Evolutionary conservation across 352 stramenopile genomes (phyloP).

Genomic region (Phytophthora idaei): DNA sequence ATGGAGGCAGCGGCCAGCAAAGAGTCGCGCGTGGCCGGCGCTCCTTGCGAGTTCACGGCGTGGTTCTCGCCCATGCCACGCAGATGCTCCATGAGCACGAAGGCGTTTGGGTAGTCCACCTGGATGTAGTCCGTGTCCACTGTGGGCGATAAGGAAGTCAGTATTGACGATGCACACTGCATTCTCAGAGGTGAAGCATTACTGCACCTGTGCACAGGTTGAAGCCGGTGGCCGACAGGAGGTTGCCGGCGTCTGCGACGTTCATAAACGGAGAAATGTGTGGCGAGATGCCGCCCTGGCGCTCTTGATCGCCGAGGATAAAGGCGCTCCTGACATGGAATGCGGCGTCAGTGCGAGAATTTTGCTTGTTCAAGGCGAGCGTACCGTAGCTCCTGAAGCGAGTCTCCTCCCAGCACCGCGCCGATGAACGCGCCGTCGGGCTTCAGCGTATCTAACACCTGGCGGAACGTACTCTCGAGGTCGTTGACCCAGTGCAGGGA

Average conservation of each 20-base stretch:
- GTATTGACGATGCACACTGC: background rate
- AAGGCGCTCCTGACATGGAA: conserved; percentile 79
- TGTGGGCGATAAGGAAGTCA: conserved; percentile 21
- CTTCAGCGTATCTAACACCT: conserved; percentile 91
- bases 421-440: conserved; percentile 97
- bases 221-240: conserved; percentile 94
- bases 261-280: conserved; percentile 97
- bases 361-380: background rate
- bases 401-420: conserved; percentile 95
- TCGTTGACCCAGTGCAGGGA: conserved; percentile 98
- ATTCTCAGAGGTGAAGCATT: background rate
- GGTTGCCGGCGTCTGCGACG: conserved; percentile 93
- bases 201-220: conserved; percentile 88
- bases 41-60: conserved; percentile 69
- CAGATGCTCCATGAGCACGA: conserved; percentile 96
- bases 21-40: conserved; percentile 87
- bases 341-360: conserved; percentile 1
- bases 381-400: conserved; percentile 94
- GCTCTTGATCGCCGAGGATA: conserved; percentile 95
- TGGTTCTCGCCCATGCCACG: conserved; percentile 97
- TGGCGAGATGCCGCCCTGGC: conserved; percentile 93
- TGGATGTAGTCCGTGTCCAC: conserved; percentile 97
- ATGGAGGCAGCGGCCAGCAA: conserved; percentile 94
- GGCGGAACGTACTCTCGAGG: conserved; percentile 84
- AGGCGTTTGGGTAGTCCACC: conserved; percentile 95